Conservation (phyloP, 2,329 filamentous ascomycete genomes). For the Periconia sp. region DNA sequence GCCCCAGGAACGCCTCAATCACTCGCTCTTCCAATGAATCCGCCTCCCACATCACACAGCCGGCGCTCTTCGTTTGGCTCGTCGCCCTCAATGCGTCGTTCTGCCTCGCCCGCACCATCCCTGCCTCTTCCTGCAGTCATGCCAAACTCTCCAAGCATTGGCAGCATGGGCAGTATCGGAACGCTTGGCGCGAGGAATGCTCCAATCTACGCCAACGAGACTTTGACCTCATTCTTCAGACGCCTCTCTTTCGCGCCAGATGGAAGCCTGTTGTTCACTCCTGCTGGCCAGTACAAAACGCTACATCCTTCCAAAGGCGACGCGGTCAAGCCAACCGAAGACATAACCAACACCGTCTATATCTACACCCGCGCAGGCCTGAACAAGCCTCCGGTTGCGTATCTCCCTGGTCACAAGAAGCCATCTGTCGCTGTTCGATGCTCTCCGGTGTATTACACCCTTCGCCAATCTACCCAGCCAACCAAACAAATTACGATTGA, state of each 20-base stretch:
- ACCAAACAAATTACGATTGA: slow-evolving; percentile 95
- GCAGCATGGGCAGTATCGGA: slow-evolving; percentile 59
- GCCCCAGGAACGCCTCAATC: slow-evolving; percentile 93
- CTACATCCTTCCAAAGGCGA: slow-evolving; percentile 72
- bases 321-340: slow-evolving; percentile 74
- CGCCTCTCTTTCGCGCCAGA: slow-evolving; percentile 94
- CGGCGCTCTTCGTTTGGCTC: slow-evolving; percentile 91
- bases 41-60: slow-evolving; percentile 88
- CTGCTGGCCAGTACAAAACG: slow-evolving; percentile 92
- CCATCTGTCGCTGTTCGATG: slow-evolving; percentile 95
- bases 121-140: slow-evolving; percentile 94
- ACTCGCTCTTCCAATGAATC: slow-evolving; percentile 92
- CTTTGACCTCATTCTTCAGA: slow-evolving; percentile 94
- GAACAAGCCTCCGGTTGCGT: slow-evolving; percentile 93
- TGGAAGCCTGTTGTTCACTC: slow-evolving; percentile 90
- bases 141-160: slow-evolving; percentile 86
- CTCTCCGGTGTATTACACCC: slow-evolving; percentile 85
- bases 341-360: slow-evolving; percentile 96
- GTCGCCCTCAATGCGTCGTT: slow-evolving; percentile 78
- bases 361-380: slow-evolving; percentile 96
- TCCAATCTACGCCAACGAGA: slow-evolving; percentile 94
- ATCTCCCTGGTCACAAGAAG: slow-evolving; percentile 96
- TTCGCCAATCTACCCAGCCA: slow-evolving; percentile 68
- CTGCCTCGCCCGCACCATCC: slow-evolving; percentile 90
- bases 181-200: slow-evolving; percentile 71